A percentile compares a stretch with the other conserved stretches of the same genome.
These are phyloP conservation scores for Diaporthe capsici DNA, from an alignment of 2,329 filamentous ascomycete species.

Conservation along the genomic window DNA sequence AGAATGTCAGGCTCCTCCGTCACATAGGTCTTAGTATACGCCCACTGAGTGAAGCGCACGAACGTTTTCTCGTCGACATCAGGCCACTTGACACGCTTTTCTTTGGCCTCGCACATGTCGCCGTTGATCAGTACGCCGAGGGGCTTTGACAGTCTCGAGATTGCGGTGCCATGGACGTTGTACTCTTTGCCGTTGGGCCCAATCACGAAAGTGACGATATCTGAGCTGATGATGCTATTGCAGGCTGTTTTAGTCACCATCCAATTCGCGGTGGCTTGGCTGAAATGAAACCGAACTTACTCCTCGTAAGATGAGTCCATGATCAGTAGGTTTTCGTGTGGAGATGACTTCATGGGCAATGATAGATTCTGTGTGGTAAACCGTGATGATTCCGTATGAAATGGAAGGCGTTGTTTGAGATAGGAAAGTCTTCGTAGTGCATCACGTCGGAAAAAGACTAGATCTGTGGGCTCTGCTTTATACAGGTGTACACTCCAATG, in stretches of 20 bases:
- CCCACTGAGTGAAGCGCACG: slow-evolving; percentile 40
- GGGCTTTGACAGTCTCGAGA: slow-evolving; percentile 38
- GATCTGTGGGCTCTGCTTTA: not conserved
- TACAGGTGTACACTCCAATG: not conserved
- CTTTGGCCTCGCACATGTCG: slow-evolving; percentile 36
- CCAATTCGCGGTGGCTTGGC: not conserved
- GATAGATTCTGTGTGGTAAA: too few relatives aligned
- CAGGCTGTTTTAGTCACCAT: not conserved
- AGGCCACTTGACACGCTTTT: slow-evolving; percentile 39
- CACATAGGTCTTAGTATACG: slow-evolving; percentile 38
- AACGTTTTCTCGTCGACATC: slow-evolving; percentile 42
- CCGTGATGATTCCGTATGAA: rapidly evolving
- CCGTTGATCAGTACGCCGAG: slow-evolving; percentile 39
- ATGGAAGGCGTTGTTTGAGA: not conserved
- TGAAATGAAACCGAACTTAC: not conserved
- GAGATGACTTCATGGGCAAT: not conserved
- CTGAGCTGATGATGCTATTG: slow-evolving; percentile 27
- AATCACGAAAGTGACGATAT: slow-evolving; percentile 32
- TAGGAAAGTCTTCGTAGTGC: too few relatives aligned
- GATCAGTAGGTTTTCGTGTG: not conserved
- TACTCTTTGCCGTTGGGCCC: slow-evolving; percentile 25
- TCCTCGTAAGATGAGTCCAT: not conserved
- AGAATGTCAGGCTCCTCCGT: slow-evolving; percentile 36
- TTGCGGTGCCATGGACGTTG: not conserved
- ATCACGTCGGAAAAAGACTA: too few relatives aligned